Evolutionary conservation across 164 flowering plant species (phyloP).

Genomic region (Taxillus chinensis): DNA sequence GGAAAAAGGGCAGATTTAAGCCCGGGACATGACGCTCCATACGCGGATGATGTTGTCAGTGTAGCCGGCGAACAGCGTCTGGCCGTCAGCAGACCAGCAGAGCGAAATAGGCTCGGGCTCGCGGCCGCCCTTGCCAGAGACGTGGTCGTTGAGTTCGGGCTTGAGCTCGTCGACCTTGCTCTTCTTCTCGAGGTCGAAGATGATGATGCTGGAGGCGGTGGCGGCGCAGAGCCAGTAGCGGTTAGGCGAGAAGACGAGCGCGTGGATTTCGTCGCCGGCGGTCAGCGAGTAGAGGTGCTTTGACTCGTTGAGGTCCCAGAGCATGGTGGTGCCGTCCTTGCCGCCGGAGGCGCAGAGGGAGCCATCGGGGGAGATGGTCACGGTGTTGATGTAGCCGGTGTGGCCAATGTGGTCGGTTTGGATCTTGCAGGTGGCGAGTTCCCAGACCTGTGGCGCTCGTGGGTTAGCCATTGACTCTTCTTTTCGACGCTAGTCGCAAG

Average conservation of each 20-base stretch:
- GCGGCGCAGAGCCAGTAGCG: conserved; percentile 95
- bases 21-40: no score
- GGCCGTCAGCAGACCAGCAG: no score
- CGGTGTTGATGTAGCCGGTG: conserved; percentile 65
- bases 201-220: conserved; percentile 60
- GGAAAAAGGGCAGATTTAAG: no score
- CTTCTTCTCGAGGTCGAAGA: conserved; percentile 93
- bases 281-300: conserved; percentile 67
- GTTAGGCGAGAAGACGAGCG: conserved; percentile 81
- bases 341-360: conserved; percentile 86
- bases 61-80: no score
- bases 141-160: conserved; percentile 62
- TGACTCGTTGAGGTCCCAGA: conserved; percentile 88
- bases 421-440: conserved; percentile 66
- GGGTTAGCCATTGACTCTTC: no score
- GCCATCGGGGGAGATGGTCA: conserved; percentile 78
- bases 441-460: no score
- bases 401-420: conserved; percentile 52
- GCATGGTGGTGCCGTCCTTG: conserved; percentile 64
- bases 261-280: conserved; percentile 58
- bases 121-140: no score
- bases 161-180: conserved; percentile 56
- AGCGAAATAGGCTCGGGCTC: no score
- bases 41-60: no score
- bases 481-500: no score